Evolutionary conservation across 1,139 yeast genomes (phyloP), one percentile per base, ranked within the genome.

Genomic region (Williopsis jadinii): DNA sequence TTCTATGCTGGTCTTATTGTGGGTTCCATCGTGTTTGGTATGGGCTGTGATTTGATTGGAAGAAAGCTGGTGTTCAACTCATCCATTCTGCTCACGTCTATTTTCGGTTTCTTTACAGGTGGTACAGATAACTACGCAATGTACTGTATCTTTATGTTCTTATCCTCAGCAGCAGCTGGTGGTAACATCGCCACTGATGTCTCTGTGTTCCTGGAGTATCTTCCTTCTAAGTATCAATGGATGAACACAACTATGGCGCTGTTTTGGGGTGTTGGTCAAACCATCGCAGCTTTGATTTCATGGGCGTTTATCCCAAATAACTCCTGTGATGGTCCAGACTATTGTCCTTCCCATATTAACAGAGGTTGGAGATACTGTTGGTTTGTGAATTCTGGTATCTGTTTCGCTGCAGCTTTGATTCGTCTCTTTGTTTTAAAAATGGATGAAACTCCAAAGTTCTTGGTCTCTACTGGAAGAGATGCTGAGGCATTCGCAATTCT

Each of bases 251-350:
- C 70, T 27, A 65, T 73, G 63, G 79, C 80, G 8, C 58, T 65
- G 11, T 73, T 68, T 60, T 74, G 79, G 79, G 75, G 75, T 41
- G 58, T 73, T 41, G 78, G 79, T 35, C 77, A 72, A 55, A 69
- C 76, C 1, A 59, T 74, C 30, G 74, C 75, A 5, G 64, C 62
- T 13, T 57, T 71, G 31, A 46, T 70, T 30, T 68, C 75, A 3
- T 73, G 75, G 73, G 74, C 74, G 1, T 71, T 71, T 42, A 39
- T 48, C 27, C 48, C 48, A 38, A 39, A 40, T 36, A 39, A 43
- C 37, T 41, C 48, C 13, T 51, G 56, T 42, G 41, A 34, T 3
- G 34, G 37, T 13, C 54, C 71, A 32, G 63, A 51, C 8, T 40
- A 61, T 46, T 72, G 78, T 58, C 68, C 70, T 11, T 62, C 70